phyloP scores from a whole-genome alignment of 768 basidiomycete genomes.

The Collybia nuda region DNA sequence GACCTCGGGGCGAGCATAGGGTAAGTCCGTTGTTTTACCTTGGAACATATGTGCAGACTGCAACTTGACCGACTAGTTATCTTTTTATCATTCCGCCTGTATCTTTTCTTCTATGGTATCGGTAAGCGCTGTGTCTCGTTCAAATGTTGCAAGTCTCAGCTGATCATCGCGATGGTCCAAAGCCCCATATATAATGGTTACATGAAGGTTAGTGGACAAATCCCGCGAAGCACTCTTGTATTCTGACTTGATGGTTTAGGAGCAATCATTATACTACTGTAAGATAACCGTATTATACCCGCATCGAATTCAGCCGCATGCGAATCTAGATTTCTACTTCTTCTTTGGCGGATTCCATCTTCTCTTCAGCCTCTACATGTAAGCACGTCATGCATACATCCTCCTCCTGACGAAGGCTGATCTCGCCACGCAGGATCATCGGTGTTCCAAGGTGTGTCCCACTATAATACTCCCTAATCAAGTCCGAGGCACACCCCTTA shows the following conservation, averaged over 20 bases:
- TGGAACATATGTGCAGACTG: slow-evolving; percentile 17
- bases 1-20: slow-evolving; percentile 83
- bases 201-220: slow-evolving; percentile 71
- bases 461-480: slow-evolving; percentile 5
- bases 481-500: slow-evolving; percentile 34
- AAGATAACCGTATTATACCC: slow-evolving; percentile 32
- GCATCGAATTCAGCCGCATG: slow-evolving; percentile 26
- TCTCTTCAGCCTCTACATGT: slow-evolving; percentile 91
- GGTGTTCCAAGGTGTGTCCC: slow-evolving; percentile 77
- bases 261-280: slow-evolving; percentile 95
- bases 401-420: slow-evolving; percentile 24
- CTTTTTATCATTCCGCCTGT: slow-evolving; percentile 71
- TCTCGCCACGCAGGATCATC: slow-evolving; percentile 68
- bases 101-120: slow-evolving; percentile 95
- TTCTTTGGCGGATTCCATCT: slow-evolving; percentile 96
- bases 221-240: slow-evolving; percentile 11
- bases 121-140: slow-evolving; percentile 46
- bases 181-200: slow-evolving; percentile 97
- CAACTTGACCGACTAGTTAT: slow-evolving; percentile 50
- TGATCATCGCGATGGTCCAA: slow-evolving; percentile 12
- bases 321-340: slow-evolving; percentile 84
- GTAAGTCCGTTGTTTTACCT: slow-evolving; percentile 41
- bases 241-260: slow-evolving; percentile 44
- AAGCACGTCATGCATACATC: slow-evolving; percentile 27
- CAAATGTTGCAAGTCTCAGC: slow-evolving; percentile 6